Conservation (phyloP, 352 stramenopile genomes). For the Thalassiosira hispida region DNA sequence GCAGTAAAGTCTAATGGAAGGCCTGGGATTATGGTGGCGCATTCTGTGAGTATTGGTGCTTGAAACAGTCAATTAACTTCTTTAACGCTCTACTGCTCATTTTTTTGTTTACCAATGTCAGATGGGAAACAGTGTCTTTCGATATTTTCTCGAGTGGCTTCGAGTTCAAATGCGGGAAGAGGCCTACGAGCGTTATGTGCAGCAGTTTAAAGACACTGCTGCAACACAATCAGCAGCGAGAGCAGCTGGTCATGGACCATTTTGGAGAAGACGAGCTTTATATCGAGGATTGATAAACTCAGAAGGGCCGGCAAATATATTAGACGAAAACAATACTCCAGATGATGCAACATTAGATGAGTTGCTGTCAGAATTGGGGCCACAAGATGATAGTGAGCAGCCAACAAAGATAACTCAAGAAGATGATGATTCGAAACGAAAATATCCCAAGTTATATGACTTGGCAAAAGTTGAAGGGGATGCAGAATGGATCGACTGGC, state of each 20-base stretch:
- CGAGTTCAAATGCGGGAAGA: constrained; percentile 76
- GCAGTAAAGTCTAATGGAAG: constrained; percentile 69
- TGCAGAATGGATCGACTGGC: constrained; percentile 76
- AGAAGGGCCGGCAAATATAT: not conserved
- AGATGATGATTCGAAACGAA: constrained; percentile 1
- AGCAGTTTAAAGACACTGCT: constrained; percentile 36
- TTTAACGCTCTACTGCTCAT: not conserved
- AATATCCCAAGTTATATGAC: constrained; percentile 55
- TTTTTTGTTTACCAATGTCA: constrained; percentile 13
- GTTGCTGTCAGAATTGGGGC: not conserved
- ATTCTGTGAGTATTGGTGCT: constrained; percentile 53
- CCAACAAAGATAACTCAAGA: not conserved
- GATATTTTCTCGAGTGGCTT: constrained; percentile 83
- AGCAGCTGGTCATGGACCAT: constrained; percentile 6
- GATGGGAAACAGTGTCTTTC: constrained; percentile 84
- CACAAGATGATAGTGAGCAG: not conserved
- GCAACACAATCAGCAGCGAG: constrained; percentile 3
- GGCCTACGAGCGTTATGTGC: constrained; percentile 63
- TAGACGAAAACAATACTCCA: not conserved
- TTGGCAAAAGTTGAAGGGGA: constrained; percentile 74
- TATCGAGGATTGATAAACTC: not conserved
- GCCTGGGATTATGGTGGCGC: constrained; percentile 81
- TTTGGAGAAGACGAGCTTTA: constrained; percentile 42
- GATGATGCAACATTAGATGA: constrained; percentile 21
- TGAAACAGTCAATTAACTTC: not conserved